Base-by-base conservation (phyloP, 495 filamentous ascomycete species). In the Amniculicola lignicola region DNA sequence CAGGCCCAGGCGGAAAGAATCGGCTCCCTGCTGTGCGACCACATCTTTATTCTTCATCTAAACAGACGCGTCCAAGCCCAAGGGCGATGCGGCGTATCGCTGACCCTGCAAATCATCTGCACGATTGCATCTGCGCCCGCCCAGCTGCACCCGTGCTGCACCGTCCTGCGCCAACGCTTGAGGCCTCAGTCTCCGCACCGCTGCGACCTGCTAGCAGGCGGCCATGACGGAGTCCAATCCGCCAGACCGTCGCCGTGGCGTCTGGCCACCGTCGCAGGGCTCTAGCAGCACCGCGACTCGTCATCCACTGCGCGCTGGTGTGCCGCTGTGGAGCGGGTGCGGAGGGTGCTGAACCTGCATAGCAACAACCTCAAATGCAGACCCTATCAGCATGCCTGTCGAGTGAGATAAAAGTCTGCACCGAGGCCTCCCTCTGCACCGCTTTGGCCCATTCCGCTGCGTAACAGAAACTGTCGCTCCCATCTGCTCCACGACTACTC, bases 31-130 rank as follows among this genome's bases (percentile, higher is more conserved):
- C 16, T 22, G 41, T 44, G 41, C 41, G 5, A 44, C 41, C 16
- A 18, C 42, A 44, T 46, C 19, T 19, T 56, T 48, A 38, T 47
- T n/a, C 42, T 47, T 56, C 52, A 56, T 56, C 41, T 48, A 56
- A 42, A 47, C 51, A 37, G 22, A 24, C 22, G 24, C 31, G 38
- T 22, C 28, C 33, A 23, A 11, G 31, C 46, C 33, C 31, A 22
- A 24, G 33, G 4, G 11, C 14, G 24, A 28, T 47, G 44, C 44
- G 27, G 9, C 31, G 9, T 24, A 24, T 50, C 21, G 37, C 39
- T 40, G 50, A 21, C 38, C 37, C 25, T 53, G 50, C 37, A 53
- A 53, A 53, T 43, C 46, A 50, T 38, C 16, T 40, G 10, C 37
- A 40, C 16, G 37, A 19, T 19, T 40, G 37, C 37, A 11, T 11